phyloP scores from a whole-genome alignment of 2,329 filamentous ascomycete species.

The Epicoccum sorghinum region DNA sequence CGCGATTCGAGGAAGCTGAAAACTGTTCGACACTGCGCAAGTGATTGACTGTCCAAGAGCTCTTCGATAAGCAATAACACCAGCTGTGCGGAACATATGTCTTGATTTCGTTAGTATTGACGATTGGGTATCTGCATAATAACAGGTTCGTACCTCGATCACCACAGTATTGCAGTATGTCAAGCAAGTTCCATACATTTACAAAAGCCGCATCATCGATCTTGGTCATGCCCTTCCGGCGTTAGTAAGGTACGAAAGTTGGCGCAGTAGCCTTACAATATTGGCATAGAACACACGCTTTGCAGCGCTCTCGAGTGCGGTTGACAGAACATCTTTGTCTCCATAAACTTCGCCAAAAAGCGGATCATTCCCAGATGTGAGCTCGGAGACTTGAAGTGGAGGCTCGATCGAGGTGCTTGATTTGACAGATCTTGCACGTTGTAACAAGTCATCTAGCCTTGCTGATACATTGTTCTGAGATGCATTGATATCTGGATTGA shows the following conservation, averaged over 20 bases:
- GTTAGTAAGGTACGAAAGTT: conserved; percentile 17
- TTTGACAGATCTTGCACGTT: conserved; percentile 50
- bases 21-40: conserved; percentile 85
- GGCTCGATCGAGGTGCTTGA: conserved; percentile 51
- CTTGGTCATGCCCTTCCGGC: conserved; percentile 67
- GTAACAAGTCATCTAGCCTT: conserved; percentile 50
- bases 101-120: conserved; percentile 35
- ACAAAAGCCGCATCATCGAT: conserved; percentile 82
- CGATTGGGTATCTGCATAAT: background rate
- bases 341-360: conserved; percentile 34
- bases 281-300: conserved; percentile 79
- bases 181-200: conserved; percentile 89
- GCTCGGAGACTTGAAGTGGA: conserved; percentile 50
- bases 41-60: conserved; percentile 93
- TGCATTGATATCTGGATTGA: conserved; percentile 26
- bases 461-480: conserved; percentile 34
- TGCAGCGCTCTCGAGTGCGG: conserved; percentile 81
- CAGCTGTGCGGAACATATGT: conserved; percentile 74
- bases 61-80: conserved; percentile 93
- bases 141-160: conserved; percentile 72
- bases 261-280: conserved; percentile 64
- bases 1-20: conserved; percentile 96
- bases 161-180: conserved; percentile 86
- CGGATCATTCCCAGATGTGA: conserved; percentile 40
- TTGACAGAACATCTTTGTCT: conserved; percentile 62